A percentile compares a stretch with the other conserved stretches of the same genome.
Evolutionary conservation across 2,329 filamentous ascomycete species (phyloP).

Genomic region (Fusarium nygamai): DNA sequence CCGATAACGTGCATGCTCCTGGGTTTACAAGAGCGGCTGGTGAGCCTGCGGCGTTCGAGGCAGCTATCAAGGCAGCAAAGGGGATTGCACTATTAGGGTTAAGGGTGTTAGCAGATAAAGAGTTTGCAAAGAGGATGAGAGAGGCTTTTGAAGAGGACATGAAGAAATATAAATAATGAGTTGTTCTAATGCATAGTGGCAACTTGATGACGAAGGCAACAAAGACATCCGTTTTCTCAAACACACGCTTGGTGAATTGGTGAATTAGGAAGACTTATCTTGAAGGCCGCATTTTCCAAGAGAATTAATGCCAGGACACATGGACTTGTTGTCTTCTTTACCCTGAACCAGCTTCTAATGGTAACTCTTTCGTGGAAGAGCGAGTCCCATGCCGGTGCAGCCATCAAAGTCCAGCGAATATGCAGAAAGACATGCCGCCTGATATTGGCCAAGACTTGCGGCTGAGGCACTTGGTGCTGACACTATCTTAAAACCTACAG

Average conservation of each 20-base stretch:
- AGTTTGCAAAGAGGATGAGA: background rate
- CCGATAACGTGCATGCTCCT: background rate
- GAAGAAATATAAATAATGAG: background rate
- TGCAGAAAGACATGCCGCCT: too few relatives aligned
- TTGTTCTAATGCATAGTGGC: rapidly evolving
- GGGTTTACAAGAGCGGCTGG: background rate
- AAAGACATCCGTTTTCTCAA: too few relatives aligned
- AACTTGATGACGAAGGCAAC: rapidly evolving
- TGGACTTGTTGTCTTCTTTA: too few relatives aligned
- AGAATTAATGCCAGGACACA: too few relatives aligned
- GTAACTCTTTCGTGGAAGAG: too few relatives aligned
- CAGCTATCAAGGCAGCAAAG: background rate
- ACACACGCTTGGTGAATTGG: too few relatives aligned
- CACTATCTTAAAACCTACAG: background rate
- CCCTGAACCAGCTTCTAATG: too few relatives aligned
- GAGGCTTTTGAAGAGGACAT: background rate
- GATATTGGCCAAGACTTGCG: background rate
- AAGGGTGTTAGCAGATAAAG: rapidly evolving
- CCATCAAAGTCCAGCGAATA: too few relatives aligned
- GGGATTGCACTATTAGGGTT: background rate
- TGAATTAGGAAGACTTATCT: too few relatives aligned
- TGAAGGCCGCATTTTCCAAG: too few relatives aligned
- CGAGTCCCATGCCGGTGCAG: too few relatives aligned
- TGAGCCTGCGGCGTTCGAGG: background rate
- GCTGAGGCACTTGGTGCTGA: background rate